Conservation (phyloP, 2,329 filamentous ascomycete species). For the Colletotrichum eremochloae region DNA sequence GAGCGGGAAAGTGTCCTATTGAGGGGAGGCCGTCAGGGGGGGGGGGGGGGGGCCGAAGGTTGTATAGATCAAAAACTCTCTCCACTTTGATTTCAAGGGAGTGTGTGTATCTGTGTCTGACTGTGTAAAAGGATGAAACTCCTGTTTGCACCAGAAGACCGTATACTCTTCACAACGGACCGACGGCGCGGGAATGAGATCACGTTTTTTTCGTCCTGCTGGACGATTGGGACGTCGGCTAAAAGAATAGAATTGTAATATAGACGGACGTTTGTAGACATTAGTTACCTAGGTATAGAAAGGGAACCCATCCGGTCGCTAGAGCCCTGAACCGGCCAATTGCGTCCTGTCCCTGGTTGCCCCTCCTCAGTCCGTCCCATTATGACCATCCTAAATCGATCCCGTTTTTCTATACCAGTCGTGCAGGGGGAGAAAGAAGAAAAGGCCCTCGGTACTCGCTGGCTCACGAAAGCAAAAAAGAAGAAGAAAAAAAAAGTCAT, state of each 20-base stretch:
- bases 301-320: not conserved
- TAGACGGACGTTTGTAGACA: constrained; percentile 23
- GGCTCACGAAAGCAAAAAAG: not conserved
- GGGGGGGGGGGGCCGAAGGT: not conserved
- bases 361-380: not conserved
- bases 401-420: not conserved
- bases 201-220: not conserved
- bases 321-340: too few species aligned
- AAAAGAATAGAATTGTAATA: constrained; percentile 26
- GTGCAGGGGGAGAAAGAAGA: too few species aligned
- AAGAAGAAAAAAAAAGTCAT: constrained; percentile 6
- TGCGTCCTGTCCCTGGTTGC: not conserved
- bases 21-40: too few species aligned
- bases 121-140: not conserved
- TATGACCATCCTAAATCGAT: not conserved
- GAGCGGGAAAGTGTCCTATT: not conserved
- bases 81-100: constrained; percentile 28
- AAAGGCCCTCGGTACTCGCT: not conserved
- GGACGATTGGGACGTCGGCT: not conserved
- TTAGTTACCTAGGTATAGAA: not conserved
- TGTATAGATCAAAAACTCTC: constrained; percentile 23
- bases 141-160: not conserved
- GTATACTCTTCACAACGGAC: not conserved
- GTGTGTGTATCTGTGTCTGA: not conserved
- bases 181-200: not conserved